Conservation (phyloP, 73 alveolate species). For the Blepharisma japonicum region DNA sequence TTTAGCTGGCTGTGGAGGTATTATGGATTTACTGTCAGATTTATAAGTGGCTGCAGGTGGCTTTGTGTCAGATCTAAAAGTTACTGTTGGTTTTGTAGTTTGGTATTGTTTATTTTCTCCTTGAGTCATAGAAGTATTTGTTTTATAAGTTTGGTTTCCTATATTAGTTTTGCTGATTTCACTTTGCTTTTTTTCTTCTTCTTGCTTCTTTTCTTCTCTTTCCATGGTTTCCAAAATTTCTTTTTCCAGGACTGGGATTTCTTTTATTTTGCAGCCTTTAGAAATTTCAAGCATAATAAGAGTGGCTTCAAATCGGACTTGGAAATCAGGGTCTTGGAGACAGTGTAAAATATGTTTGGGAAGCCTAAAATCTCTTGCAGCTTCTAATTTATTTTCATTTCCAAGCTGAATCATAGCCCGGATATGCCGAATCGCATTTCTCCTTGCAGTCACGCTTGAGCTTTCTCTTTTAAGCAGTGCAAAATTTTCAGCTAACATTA, state of each 20-base stretch:
- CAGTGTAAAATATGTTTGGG: conserved; percentile 60
- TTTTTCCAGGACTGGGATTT: background rate
- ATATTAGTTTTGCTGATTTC: too few relatives aligned
- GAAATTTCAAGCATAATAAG: conserved; percentile 46
- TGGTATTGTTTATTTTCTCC: conserved; percentile 21
- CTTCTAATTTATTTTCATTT: conserved; percentile 70
- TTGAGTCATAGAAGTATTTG: background rate
- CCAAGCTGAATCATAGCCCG: conserved; percentile 73
- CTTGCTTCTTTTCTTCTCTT: too few relatives aligned
- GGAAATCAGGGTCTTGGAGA: conserved; percentile 47
- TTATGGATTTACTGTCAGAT: background rate
- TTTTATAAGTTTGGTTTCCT: too few relatives aligned
- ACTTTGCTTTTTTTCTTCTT: too few relatives aligned
- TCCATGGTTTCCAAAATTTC: too few relatives aligned
- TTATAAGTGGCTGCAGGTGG: too few relatives aligned
- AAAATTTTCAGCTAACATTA: conserved; percentile 51
- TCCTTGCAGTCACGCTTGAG: conserved; percentile 62
- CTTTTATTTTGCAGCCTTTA: conserved; percentile 37
- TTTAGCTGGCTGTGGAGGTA: background rate
- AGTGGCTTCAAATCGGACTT: conserved; percentile 53
- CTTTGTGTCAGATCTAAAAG: background rate
- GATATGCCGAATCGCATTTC: conserved; percentile 69
- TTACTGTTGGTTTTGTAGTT: background rate
- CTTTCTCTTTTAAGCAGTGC: conserved; percentile 39
- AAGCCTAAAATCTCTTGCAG: conserved; percentile 79